Percentiles rank a stretch among this genome's conserved stretches.
Evolutionary conservation across 2,329 filamentous ascomycete genomes (phyloP).

Genomic region (Paecilomyces fulvus): DNA sequence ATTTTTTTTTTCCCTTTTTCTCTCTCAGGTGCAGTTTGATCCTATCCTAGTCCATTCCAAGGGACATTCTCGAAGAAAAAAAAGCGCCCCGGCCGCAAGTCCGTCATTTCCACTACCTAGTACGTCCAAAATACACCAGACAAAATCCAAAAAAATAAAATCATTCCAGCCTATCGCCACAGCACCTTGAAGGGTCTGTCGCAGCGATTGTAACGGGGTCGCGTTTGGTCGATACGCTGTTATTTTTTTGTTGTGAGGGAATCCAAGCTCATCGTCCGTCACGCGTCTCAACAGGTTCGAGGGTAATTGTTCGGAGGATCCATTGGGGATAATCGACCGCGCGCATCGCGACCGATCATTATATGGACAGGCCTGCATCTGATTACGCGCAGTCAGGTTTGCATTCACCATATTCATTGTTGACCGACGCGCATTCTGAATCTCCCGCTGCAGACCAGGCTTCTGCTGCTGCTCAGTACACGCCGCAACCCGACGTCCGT

Average conservation of each 20-base stretch:
- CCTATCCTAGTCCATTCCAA: not conserved
- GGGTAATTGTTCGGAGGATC: constrained; percentile 14
- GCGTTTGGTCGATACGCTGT: not conserved
- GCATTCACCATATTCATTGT: constrained; percentile 50
- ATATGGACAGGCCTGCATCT: constrained; percentile 56
- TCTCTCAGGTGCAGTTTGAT: not conserved
- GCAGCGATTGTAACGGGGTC: not conserved
- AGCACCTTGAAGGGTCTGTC: constrained; percentile 2
- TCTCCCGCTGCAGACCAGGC: constrained; percentile 77
- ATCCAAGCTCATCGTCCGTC: constrained; percentile 20
- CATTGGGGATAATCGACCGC: constrained; percentile 11
- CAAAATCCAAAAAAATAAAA: not conserved
- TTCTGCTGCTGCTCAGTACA: constrained; percentile 61
- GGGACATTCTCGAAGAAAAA: not conserved
- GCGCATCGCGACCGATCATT: constrained; percentile 21
- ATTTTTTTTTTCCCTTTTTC: not conserved
- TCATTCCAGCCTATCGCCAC: not conserved
- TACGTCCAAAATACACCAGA: not conserved
- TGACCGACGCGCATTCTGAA: constrained; percentile 65
- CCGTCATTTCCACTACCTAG: not conserved
- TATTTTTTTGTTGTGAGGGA: constrained; percentile 5
- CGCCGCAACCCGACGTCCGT: constrained; percentile 30
- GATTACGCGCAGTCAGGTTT: constrained; percentile 86
- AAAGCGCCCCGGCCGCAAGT: not conserved
- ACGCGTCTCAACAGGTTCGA: constrained; percentile 24